phyloP scores from a whole-genome alignment of 345 rosid species.

The Pistacia integerrima region DNA sequence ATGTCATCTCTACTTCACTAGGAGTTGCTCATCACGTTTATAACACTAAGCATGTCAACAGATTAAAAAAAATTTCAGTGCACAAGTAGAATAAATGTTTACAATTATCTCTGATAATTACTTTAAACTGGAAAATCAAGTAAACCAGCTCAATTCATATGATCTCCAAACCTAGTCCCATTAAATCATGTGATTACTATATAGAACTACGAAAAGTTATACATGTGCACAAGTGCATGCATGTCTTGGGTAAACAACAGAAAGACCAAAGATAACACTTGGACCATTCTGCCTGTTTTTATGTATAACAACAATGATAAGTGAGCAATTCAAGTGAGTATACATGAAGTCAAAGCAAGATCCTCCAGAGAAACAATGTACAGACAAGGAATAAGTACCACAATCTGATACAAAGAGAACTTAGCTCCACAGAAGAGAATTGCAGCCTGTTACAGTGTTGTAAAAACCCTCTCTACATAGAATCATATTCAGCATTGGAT shows the following conservation, averaged over 20 bases:
- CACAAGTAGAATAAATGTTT: background rate
- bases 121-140: background rate
- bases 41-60: background rate
- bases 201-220: background rate
- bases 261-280: background rate
- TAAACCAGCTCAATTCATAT: background rate
- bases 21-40: background rate
- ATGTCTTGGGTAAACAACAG: background rate
- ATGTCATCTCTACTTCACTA: background rate
- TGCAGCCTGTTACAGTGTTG: background rate
- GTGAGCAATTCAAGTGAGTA: slow-evolving; percentile 1
- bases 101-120: background rate
- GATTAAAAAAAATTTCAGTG: background rate
- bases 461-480: background rate
- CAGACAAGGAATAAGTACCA: background rate
- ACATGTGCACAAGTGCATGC: background rate
- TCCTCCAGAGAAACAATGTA: slow-evolving; percentile 3
- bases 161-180: background rate
- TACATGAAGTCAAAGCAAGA: slow-evolving; percentile 10
- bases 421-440: background rate
- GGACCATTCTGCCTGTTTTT: background rate
- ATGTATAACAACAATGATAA: background rate
- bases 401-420: background rate
- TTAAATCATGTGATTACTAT: background rate
- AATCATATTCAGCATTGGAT: background rate